Conservation (phyloP, 192 early-diverging fungal genomes). For the Coemansia sp. region DNA sequence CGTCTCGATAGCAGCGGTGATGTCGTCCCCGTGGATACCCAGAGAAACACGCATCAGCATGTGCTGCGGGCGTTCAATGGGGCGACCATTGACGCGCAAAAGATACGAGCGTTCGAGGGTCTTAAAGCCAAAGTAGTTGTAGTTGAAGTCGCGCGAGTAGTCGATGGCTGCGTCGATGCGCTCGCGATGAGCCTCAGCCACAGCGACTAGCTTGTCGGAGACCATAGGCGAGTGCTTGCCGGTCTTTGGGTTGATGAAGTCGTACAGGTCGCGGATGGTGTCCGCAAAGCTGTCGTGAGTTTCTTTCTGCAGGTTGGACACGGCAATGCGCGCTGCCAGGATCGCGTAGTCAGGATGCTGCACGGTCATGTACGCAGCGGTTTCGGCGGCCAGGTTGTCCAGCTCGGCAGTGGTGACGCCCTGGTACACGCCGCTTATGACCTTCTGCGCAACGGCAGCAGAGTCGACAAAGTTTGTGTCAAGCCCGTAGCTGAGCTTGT, state of each 20-base stretch:
- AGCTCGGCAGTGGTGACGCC: slow-evolving; percentile 96
- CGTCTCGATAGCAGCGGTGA: slow-evolving; percentile 90
- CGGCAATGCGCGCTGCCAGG: slow-evolving; percentile 92
- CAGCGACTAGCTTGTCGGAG: slow-evolving; percentile 68
- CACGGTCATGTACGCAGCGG: slow-evolving; percentile 81
- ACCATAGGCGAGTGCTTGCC: slow-evolving; percentile 88
- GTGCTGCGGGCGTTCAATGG: slow-evolving; percentile 96
- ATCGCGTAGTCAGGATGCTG: slow-evolving; percentile 96
- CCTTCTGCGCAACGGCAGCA: slow-evolving; percentile 88
- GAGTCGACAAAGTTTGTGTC: slow-evolving; percentile 92
- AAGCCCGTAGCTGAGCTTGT: slow-evolving; percentile 91
- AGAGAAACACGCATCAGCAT: slow-evolving; percentile 98
- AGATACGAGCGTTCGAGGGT: slow-evolving; percentile 96
- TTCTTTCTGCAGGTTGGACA: slow-evolving; percentile 91
- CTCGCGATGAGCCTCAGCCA: slow-evolving; percentile 73
- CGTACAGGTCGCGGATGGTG: slow-evolving; percentile 83
- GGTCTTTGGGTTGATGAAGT: slow-evolving; percentile 88
- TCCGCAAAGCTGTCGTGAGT: slow-evolving; percentile 79
- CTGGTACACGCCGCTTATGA: slow-evolving; percentile 92
- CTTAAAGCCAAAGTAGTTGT: slow-evolving; percentile 99
- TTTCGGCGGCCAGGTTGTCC: slow-evolving; percentile 97
- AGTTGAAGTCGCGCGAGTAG: slow-evolving; percentile 96
- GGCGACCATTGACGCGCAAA: slow-evolving; percentile 78
- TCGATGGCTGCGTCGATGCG: slow-evolving; percentile 92
- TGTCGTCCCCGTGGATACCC: slow-evolving; percentile 92